A percentile compares a stretch with the other conserved stretches of the same genome.
phyloP scores from a whole-genome alignment of 208 protist genomes.

The Vickermania ingenoplastis region DNA sequence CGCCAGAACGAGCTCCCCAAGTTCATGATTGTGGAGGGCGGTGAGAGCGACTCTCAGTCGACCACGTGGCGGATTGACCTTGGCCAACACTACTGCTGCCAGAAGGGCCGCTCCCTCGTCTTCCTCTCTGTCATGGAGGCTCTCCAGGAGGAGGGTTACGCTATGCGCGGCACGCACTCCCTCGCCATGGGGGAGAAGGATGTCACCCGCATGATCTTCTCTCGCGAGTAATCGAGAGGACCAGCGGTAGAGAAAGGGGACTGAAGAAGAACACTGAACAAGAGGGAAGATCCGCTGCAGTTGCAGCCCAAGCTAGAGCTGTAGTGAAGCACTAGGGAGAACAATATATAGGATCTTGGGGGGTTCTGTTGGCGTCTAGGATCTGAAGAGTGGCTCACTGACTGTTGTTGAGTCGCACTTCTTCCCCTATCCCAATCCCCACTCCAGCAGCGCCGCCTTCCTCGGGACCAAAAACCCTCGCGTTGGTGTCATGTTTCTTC shows the following conservation, averaged over 20 bases:
- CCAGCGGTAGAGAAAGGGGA: not conserved
- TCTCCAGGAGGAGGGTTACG: conserved; percentile 67
- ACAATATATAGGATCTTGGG: too few relatives aligned
- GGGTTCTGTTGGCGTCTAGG: too few relatives aligned
- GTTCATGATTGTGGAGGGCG: conserved; percentile 22
- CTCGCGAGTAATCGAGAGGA: conserved; percentile 18
- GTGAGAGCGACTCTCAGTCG: conserved; percentile 22
- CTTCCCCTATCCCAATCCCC: too few relatives aligned
- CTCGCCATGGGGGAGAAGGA: conserved; percentile 56
- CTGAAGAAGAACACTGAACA: not conserved
- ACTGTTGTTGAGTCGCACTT: too few relatives aligned
- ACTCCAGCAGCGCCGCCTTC: too few relatives aligned
- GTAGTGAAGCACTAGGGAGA: too few relatives aligned
- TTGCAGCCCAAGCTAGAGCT: too few relatives aligned
- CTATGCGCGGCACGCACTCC: conserved; percentile 47
- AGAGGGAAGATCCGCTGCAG: too few relatives aligned
- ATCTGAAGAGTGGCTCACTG: too few relatives aligned
- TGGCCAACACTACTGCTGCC: conserved; percentile 74
- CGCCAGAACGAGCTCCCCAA: conserved; percentile 26
- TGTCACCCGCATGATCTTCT: conserved; percentile 66
- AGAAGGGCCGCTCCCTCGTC: conserved; percentile 52
- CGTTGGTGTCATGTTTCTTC: too few relatives aligned
- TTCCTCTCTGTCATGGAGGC: conserved; percentile 56
- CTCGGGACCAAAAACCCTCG: too few relatives aligned
- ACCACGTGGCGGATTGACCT: conserved; percentile 54